Evolutionary conservation across 441 rosid genomes (phyloP).

Genomic region (Sinapis alba): DNA sequence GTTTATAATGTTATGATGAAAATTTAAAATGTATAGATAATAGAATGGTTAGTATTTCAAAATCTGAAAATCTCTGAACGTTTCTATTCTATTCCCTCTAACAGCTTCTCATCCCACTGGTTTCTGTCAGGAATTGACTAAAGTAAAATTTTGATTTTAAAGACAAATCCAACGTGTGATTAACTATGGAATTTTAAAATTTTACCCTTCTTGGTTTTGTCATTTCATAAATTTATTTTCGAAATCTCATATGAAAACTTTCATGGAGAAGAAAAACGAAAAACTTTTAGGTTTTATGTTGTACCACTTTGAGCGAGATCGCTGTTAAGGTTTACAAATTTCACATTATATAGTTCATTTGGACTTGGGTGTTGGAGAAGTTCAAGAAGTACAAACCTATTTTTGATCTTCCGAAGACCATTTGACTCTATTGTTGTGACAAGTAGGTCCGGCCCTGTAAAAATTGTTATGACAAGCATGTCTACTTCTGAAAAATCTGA

Average conservation of each 20-base stretch:
- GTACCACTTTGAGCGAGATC: not conserved
- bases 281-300: not conserved
- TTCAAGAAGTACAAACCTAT: not conserved
- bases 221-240: not conserved
- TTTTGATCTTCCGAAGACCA: not conserved
- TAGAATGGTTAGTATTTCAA: slow-evolving; percentile 35
- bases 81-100: slow-evolving; percentile 80
- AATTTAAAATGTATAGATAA: not conserved
- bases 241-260: not conserved
- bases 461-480: not conserved
- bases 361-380: not conserved
- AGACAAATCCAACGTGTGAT: not conserved
- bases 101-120: slow-evolving; percentile 78
- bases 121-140: slow-evolving; percentile 63
- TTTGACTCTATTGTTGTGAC: too few relatives aligned
- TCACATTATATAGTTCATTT: not conserved
- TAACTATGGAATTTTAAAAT: not conserved
- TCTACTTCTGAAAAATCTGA: not conserved
- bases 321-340: not conserved
- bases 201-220: not conserved
- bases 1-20: slow-evolving; percentile 18
- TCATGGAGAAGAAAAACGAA: not conserved
- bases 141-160: not conserved
- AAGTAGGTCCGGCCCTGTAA: too few relatives aligned
- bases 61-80: slow-evolving; percentile 40